Percentiles rank a stretch among this genome's conserved stretches.
These are phyloP conservation scores for Stagonosporopsis tanaceti DNA, from an alignment of 2,329 filamentous ascomycete species.

Conservation along the genomic window DNA sequence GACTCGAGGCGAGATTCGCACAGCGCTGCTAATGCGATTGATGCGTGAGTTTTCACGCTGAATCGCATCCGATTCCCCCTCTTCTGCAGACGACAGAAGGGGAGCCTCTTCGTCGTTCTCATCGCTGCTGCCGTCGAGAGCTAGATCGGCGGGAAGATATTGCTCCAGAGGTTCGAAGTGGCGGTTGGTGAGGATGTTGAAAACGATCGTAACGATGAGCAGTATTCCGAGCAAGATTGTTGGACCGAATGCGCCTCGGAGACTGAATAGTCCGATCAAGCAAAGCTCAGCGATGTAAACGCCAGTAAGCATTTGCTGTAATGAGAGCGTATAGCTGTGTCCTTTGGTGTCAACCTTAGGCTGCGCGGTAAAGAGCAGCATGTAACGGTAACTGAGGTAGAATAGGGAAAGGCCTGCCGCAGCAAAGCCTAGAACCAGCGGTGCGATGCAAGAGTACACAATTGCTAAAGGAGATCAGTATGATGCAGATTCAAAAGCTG, in stretches of 20 bases:
- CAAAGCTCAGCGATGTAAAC: constrained; percentile 84
- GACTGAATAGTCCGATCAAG: constrained; percentile 80
- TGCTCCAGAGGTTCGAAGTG: constrained; percentile 47
- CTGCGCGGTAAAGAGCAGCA: constrained; percentile 86
- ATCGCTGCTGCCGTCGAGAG: constrained; percentile 24
- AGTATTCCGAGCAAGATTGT: constrained; percentile 41
- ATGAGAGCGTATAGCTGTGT: constrained; percentile 82
- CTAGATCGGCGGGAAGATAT: constrained; percentile 46
- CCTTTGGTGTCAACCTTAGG: constrained; percentile 86
- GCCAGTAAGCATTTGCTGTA: constrained; percentile 85
- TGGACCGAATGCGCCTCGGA: constrained; percentile 45
- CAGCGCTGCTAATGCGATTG: constrained; percentile 35
- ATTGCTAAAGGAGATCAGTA: constrained; percentile 64
- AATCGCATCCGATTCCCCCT: constrained; percentile 36
- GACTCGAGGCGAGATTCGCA: constrained; percentile 34
- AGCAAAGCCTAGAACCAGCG: constrained; percentile 83
- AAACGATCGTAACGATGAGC: constrained; percentile 43
- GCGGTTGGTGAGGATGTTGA: constrained; percentile 45
- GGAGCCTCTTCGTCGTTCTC: constrained; percentile 41
- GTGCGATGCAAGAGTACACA: constrained; percentile 86
- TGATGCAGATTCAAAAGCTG: neutral
- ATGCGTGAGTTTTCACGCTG: constrained; percentile 33
- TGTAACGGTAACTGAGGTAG: constrained; percentile 89
- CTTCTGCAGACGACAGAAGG: constrained; percentile 42
- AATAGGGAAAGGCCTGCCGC: constrained; percentile 80